Conservation (phyloP, 2,329 filamentous ascomycete genomes). For the Madurella mycetomatis region DNA sequence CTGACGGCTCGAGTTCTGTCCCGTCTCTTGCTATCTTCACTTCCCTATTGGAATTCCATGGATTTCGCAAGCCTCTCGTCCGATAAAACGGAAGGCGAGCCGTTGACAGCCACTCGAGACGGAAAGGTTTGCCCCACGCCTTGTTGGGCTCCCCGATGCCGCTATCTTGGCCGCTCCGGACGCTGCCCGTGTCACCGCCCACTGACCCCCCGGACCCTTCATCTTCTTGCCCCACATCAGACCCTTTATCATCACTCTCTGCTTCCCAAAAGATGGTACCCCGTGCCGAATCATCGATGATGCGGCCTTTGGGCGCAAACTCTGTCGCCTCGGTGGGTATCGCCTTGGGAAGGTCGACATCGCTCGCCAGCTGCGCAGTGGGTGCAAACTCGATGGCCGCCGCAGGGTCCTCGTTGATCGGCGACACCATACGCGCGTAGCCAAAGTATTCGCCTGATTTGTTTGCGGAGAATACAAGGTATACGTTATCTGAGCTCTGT, state of each 20-base stretch:
- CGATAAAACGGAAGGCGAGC: conserved; percentile 81
- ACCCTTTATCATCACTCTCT: conserved; percentile 53
- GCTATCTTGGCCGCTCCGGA: conserved; percentile 37
- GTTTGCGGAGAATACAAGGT: conserved; percentile 91
- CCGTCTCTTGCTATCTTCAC: conserved; percentile 95
- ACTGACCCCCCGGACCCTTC: conserved; percentile 34
- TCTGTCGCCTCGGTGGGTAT: conserved; percentile 76
- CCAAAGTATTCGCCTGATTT: conserved; percentile 97
- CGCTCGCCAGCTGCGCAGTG: conserved; percentile 54
- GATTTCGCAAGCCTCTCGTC: conserved; percentile 80
- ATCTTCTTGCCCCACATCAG: conserved; percentile 30
- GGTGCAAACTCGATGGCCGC: conserved; percentile 66
- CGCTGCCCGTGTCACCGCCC: conserved; percentile 39
- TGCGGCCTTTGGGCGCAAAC: conserved; percentile 73
- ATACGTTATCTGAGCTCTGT: conserved; percentile 76
- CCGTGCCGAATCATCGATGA: conserved; percentile 89
- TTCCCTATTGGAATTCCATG: conserved; percentile 92
- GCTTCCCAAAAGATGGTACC: conserved; percentile 97
- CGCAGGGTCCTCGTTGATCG: conserved; percentile 72
- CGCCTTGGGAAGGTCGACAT: conserved; percentile 68
- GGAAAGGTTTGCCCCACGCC: conserved; percentile 87
- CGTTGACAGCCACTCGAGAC: conserved; percentile 84
- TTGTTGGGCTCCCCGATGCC: conserved; percentile 44
- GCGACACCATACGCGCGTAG: conserved; percentile 84
- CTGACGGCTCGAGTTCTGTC: conserved; percentile 80